phyloP scores from a whole-genome alignment of 2,329 filamentous ascomycete species.

The Alternaria burnsii region DNA sequence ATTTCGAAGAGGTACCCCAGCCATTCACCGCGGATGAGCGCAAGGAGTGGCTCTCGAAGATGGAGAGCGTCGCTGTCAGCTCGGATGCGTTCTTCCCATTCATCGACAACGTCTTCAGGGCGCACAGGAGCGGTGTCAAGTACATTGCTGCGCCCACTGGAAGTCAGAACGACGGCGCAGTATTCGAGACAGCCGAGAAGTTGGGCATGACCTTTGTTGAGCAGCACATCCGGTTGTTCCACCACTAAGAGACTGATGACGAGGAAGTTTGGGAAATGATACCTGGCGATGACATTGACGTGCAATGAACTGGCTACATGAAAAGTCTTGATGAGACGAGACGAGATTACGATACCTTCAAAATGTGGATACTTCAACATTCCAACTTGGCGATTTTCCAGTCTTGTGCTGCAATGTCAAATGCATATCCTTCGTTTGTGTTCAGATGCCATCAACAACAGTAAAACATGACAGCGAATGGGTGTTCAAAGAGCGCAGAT shows the following conservation, averaged over 20 bases:
- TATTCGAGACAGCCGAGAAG: conserved; percentile 90
- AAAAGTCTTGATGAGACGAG: not conserved
- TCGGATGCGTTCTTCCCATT: conserved; percentile 99
- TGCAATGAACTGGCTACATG: conserved; percentile 6
- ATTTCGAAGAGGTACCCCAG: conserved; percentile 88
- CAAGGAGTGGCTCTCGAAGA: conserved; percentile 82
- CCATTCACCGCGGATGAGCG: conserved; percentile 87
- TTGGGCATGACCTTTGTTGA: conserved; percentile 93
- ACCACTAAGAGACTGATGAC: conserved; percentile 69
- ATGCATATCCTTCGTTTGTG: not conserved
- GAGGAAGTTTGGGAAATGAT: not conserved
- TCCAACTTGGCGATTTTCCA: not conserved
- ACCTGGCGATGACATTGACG: conserved; percentile 10
- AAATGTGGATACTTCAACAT: conserved; percentile 17
- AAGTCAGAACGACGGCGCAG: conserved; percentile 82
- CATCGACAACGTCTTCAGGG: conserved; percentile 96
- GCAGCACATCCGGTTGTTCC: conserved; percentile 93
- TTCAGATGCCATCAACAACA: not conserved
- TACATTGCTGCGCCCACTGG: conserved; percentile 94
- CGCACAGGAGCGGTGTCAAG: conserved; percentile 86
- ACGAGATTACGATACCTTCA: conserved; percentile 13
- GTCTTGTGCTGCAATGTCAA: not conserved
- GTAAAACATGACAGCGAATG: not conserved
- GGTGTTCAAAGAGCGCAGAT: not conserved
- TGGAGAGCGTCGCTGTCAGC: conserved; percentile 83